phyloP scores from a whole-genome alignment of 2,329 filamentous ascomycete genomes.

The Paracorniculantispora psalliotae region DNA sequence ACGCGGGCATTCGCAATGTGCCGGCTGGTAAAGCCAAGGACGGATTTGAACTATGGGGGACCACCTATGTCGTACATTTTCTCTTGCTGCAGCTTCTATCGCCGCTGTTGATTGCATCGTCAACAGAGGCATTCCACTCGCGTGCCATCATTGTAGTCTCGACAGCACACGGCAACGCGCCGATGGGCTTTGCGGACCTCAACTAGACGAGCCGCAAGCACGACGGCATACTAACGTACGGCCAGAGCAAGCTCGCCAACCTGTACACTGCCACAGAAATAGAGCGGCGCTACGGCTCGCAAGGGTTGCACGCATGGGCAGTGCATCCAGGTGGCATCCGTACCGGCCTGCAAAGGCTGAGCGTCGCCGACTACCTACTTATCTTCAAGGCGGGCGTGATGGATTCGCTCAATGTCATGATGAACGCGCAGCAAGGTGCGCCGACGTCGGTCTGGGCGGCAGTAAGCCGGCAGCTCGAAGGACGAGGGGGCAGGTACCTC shows the following conservation, averaged over 20 bases:
- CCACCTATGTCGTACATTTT: conserved; percentile 51
- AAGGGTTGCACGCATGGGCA: conserved; percentile 33
- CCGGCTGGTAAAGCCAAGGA: conserved; percentile 17
- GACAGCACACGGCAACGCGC: conserved; percentile 33
- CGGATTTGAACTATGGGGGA: conserved; percentile 36
- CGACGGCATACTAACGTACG: conserved; percentile 31
- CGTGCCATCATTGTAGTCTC: conserved; percentile 44
- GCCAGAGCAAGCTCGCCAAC: conserved; percentile 43
- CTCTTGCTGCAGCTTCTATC: conserved; percentile 47
- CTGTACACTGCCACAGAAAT: conserved; percentile 44
- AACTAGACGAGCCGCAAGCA: conserved; percentile 13
- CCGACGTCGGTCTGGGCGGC: conserved; percentile 39
- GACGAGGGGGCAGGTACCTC: conserved; percentile 39
- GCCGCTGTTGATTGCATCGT: conserved; percentile 33
- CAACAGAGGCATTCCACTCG: conserved; percentile 35
- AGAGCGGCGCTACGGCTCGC: conserved; percentile 38
- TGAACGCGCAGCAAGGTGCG: conserved; percentile 35
- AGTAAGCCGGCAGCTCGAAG: conserved; percentile 32
- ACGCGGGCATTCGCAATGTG: conserved; percentile 19
- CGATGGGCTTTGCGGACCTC: conserved; percentile 34
- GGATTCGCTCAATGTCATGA: conserved; percentile 14
- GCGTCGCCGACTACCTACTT: neutral
- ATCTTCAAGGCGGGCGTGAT: conserved; percentile 24
- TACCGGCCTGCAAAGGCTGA: neutral
- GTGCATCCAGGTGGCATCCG: conserved; percentile 34